A percentile compares a stretch with the other conserved stretches of the same genome.
phyloP scores from a whole-genome alignment of 2,329 filamentous ascomycete species.

The Pseudogymnoascus sp. region DNA sequence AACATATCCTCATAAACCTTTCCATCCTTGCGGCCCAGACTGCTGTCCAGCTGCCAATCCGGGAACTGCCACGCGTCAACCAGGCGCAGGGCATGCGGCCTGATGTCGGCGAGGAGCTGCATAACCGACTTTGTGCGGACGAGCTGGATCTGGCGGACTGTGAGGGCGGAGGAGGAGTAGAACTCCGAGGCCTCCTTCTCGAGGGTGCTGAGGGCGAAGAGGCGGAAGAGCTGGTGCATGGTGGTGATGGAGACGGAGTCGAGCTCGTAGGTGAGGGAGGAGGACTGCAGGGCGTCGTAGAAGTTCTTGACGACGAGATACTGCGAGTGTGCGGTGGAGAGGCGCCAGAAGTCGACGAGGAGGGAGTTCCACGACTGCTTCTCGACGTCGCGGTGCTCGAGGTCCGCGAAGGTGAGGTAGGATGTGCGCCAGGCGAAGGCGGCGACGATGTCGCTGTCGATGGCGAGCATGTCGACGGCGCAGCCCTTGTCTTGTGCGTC shows the following conservation, averaged over 20 bases:
- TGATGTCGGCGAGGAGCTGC: conserved; percentile 62
- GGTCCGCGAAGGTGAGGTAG: conserved; percentile 68
- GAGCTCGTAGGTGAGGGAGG: conserved; percentile 45
- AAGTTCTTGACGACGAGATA: conserved; percentile 77
- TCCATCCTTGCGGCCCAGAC: conserved; percentile 63
- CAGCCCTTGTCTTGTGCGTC: conserved; percentile 62
- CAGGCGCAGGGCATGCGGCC: conserved; percentile 64
- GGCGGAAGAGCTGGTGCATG: conserved; percentile 60
- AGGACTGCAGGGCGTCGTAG: conserved; percentile 59
- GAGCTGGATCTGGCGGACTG: conserved; percentile 65
- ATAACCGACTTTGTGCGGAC: conserved; percentile 61
- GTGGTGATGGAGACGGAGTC: conserved; percentile 51
- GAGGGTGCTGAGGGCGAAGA: conserved; percentile 59
- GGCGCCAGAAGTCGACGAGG: conserved; percentile 70
- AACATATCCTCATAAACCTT: conserved; percentile 76
- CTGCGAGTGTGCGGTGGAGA: conserved; percentile 68
- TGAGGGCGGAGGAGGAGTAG: conserved; percentile 63
- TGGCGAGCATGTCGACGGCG: conserved; percentile 67
- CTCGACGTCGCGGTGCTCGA: conserved; percentile 66
- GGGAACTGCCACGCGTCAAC: conserved; percentile 73
- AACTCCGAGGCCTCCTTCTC: conserved; percentile 66
- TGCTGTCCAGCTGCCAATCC: conserved; percentile 71
- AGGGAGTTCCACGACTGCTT: conserved; percentile 74
- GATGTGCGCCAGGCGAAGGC: conserved; percentile 72
- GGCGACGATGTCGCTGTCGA: conserved; percentile 62